Conservation (phyloP, 345 rosid species). For the Gossypium stocksii region DNA sequence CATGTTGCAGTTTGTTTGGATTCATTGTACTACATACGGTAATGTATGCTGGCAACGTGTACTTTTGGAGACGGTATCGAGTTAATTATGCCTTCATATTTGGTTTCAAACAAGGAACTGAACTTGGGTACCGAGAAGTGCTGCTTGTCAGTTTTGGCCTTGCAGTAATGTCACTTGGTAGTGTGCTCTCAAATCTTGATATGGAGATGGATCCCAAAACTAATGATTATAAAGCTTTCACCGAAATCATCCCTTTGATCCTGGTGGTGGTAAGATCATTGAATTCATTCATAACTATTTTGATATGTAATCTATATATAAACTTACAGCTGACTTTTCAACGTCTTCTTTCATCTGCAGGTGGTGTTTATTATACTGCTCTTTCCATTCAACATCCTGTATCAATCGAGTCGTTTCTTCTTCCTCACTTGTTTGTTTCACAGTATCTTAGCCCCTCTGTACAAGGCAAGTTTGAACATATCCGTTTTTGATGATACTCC, state of each 20-base stretch:
- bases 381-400: constrained; percentile 16
- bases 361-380: background rate
- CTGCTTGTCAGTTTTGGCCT: constrained; percentile 33
- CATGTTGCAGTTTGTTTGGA: constrained; percentile 35
- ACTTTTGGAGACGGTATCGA: constrained; percentile 38
- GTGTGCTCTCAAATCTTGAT: constrained; percentile 34
- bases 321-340: background rate
- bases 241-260: constrained; percentile 38
- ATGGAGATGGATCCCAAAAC: constrained; percentile 41
- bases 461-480: constrained; percentile 24
- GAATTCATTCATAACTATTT: background rate
- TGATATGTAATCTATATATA: background rate
- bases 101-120: constrained; percentile 46
- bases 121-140: constrained; percentile 36
- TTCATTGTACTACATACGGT: constrained; percentile 41
- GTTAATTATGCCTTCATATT: constrained; percentile 37
- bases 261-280: constrained; percentile 24
- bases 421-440: constrained; percentile 28
- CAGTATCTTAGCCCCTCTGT: constrained; percentile 29
- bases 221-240: constrained; percentile 20
- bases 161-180: constrained; percentile 25
- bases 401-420: constrained; percentile 32
- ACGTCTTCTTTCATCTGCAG: constrained; percentile 8
- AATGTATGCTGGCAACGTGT: constrained; percentile 22
- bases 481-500: too few species aligned